Conservation (phyloP, 1,284 basidiomycete species). For the Athelia sp. region DNA sequence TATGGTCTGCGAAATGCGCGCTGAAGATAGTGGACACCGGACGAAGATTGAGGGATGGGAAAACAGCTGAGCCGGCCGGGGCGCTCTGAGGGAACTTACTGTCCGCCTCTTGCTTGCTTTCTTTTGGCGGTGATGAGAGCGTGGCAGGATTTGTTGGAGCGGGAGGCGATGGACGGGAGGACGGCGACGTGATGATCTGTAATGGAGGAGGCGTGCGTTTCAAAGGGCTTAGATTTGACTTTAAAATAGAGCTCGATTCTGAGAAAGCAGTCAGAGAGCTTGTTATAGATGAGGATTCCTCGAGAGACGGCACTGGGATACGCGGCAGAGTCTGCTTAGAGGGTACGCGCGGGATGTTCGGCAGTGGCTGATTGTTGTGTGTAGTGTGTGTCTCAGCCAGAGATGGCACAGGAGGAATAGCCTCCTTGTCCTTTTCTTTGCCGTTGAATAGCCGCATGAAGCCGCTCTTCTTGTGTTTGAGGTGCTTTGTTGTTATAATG, state of each 20-base stretch:
- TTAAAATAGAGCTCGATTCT: conserved; percentile 1
- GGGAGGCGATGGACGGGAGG: conserved; percentile 11
- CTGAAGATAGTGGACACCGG: conserved; percentile 76
- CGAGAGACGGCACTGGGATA: conserved; percentile 39
- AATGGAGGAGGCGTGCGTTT: conserved; percentile 36
- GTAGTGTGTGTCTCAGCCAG: conserved; percentile 34
- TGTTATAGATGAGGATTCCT: neutral
- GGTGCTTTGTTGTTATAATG: conserved; percentile 32
- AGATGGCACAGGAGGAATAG: conserved; percentile 51
- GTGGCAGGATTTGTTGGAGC: conserved; percentile 6
- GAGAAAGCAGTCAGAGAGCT: conserved; percentile 4
- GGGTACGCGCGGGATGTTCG: conserved; percentile 18
- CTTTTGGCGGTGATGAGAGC: neutral
- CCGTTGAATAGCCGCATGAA: conserved; percentile 75
- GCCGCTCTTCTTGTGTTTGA: conserved; percentile 75
- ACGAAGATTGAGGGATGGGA: conserved; percentile 62
- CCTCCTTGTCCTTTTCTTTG: conserved; percentile 37
- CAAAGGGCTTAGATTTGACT: conserved; percentile 5
- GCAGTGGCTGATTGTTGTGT: conserved; percentile 16
- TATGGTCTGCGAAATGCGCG: conserved; percentile 60
- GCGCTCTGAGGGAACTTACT: conserved; percentile 47
- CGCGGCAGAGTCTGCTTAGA: conserved; percentile 22
- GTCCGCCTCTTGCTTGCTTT: conserved; percentile 21
- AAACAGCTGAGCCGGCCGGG: conserved; percentile 56
- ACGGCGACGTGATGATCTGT: conserved; percentile 33